A percentile compares a stretch with the other conserved stretches of the same genome.
Conservation (phyloP, 2,329 filamentous ascomycete species). For the Didymella glomerata region DNA sequence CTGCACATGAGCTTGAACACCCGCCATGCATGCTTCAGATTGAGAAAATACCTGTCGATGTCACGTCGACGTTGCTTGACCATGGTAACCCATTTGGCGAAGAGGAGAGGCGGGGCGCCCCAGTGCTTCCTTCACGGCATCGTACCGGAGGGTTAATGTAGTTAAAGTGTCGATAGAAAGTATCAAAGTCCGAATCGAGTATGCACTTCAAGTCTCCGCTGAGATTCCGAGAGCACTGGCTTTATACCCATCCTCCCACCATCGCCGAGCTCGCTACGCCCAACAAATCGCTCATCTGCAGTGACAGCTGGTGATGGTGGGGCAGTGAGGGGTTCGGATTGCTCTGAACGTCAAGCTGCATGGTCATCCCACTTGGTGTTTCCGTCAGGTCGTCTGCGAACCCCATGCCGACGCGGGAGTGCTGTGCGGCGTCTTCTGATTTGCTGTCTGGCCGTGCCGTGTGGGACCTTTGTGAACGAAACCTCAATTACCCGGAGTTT, state of each 20-base stretch:
- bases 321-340: conserved; percentile 16
- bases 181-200: too few species aligned
- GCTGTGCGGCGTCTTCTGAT: background rate
- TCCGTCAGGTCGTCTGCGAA: background rate
- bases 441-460: background rate
- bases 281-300: conserved; percentile 20
- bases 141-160: conserved; percentile 7
- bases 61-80: conserved; percentile 15
- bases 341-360: conserved; percentile 8
- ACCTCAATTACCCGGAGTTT: background rate
- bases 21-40: conserved; percentile 52
- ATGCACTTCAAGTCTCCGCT: background rate
- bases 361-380: conserved; percentile 5
- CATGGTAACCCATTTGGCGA: conserved; percentile 3
- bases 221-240: background rate
- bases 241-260: conserved; percentile 5
- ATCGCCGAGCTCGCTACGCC: background rate
- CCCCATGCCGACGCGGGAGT: background rate
- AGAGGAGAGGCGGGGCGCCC: conserved; percentile 5
- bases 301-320: conserved; percentile 7
- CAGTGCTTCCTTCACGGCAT: conserved; percentile 17
- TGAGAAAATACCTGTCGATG: conserved; percentile 23
- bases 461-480: background rate
- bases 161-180: too few species aligned
- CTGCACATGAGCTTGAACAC: conserved; percentile 44